Conservation (phyloP, 768 basidiomycete genomes). For the Rhizopogon roseolus region DNA sequence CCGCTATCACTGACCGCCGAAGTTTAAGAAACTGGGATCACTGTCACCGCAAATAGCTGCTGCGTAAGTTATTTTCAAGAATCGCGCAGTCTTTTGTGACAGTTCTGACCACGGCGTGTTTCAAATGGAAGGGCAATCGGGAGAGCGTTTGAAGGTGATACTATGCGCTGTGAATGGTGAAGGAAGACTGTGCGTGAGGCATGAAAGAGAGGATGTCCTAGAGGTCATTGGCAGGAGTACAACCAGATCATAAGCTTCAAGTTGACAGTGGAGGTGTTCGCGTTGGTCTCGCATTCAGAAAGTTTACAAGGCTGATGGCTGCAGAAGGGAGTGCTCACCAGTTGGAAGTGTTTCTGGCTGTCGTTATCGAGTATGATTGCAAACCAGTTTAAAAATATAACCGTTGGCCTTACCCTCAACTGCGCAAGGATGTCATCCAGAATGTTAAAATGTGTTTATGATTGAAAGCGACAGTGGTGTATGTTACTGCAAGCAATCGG, state of each 20-base stretch:
- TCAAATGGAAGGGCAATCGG: constrained; percentile 68
- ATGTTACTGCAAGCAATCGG: constrained; percentile 61
- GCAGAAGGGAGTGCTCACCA: constrained; percentile 19
- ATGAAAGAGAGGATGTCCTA: constrained; percentile 69
- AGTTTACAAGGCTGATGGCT: constrained; percentile 23
- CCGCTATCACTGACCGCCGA: constrained; percentile 52
- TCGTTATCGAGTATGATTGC: constrained; percentile 77
- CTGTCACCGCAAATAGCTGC: constrained; percentile 63
- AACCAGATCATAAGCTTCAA: constrained; percentile 73
- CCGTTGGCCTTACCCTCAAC: constrained; percentile 51
- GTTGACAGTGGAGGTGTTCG: constrained; percentile 55
- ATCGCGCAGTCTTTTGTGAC: constrained; percentile 78
- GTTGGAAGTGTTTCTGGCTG: constrained; percentile 54
- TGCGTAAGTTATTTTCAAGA: constrained; percentile 76
- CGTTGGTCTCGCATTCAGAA: constrained; percentile 16
- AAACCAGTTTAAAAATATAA: constrained; percentile 67
- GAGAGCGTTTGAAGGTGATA: constrained; percentile 60
- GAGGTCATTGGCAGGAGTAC: constrained; percentile 70
- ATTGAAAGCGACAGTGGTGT: constrained; percentile 72
- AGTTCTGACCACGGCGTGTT: constrained; percentile 67
- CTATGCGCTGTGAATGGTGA: constrained; percentile 57
- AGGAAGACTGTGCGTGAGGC: constrained; percentile 73
- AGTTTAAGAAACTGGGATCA: constrained; percentile 39
- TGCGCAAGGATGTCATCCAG: constrained; percentile 52
- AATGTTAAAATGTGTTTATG: constrained; percentile 61